phyloP scores from a whole-genome alignment of 768 basidiomycete species.

The Boletus coccyginus region DNA sequence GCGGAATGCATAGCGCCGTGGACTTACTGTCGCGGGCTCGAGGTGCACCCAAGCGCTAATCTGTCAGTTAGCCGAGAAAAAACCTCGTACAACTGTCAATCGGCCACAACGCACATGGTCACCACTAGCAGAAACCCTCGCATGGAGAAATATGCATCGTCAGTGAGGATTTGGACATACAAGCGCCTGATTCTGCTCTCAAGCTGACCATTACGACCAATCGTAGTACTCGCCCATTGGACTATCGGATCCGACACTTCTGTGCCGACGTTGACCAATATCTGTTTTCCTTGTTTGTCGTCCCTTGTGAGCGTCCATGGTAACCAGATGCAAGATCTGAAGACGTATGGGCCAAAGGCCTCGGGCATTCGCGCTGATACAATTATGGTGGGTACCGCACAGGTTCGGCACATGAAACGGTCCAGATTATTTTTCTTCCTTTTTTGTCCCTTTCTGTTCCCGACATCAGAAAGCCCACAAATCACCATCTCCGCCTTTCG shows the following conservation, averaged over 20 bases:
- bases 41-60: not conserved
- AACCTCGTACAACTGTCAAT: not conserved
- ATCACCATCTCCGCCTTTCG: not conserved
- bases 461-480: not conserved
- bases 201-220: too few species aligned
- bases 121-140: not conserved
- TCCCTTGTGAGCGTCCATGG: not conserved
- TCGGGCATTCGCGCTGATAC: not conserved
- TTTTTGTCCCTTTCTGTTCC: not conserved
- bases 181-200: too few species aligned
- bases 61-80: not conserved
- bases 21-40: not conserved
- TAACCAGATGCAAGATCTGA: not conserved
- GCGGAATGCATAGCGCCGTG: not conserved
- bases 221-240: not conserved
- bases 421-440: not conserved
- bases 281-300: not conserved
- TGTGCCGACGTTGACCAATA: not conserved
- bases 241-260: not conserved
- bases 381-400: not conserved
- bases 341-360: not conserved
- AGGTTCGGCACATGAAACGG: slow-evolving; percentile 8
- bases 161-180: too few species aligned
- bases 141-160: not conserved
- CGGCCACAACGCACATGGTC: not conserved